These are phyloP conservation scores for Herpetomonas tarakana DNA, from an alignment of 208 protist species.

Conservation along the genomic window DNA sequence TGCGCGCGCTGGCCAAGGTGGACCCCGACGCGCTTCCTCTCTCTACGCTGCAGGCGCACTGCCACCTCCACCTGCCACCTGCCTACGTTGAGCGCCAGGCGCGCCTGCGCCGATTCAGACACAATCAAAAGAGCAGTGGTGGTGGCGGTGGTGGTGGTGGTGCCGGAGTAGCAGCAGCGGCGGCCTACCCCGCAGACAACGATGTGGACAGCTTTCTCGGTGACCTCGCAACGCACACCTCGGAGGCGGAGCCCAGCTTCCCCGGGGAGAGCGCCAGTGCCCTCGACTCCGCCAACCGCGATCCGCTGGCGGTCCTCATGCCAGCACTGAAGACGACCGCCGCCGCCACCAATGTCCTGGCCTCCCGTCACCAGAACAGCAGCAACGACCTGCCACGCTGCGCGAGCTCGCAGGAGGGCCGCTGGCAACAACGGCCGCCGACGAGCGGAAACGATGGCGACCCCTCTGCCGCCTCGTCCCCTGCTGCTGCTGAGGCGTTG, in stretches of 20 bases:
- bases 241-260: too few species aligned
- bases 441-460: neutral
- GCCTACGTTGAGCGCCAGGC: neutral
- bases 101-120: too few species aligned
- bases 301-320: neutral
- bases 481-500: too few species aligned
- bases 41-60: conserved; percentile 23
- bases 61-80: conserved; percentile 13
- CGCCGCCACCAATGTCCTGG: neutral
- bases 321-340: neutral
- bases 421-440: too few species aligned
- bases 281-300: too few species aligned
- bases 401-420: neutral
- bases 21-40: conserved; percentile 45
- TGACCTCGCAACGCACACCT: neutral
- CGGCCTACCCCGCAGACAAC: neutral
- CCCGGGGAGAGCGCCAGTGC: neutral
- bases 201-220: too few species aligned
- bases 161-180: too few species aligned
- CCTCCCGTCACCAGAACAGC: neutral
- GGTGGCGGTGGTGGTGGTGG: too few species aligned
- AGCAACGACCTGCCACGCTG: too few species aligned
- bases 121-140: too few species aligned
- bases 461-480: too few species aligned
- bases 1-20: conserved; percentile 38